Conservation (phyloP, 2,329 filamentous ascomycete species). For the Aspergillus calidoustus region DNA sequence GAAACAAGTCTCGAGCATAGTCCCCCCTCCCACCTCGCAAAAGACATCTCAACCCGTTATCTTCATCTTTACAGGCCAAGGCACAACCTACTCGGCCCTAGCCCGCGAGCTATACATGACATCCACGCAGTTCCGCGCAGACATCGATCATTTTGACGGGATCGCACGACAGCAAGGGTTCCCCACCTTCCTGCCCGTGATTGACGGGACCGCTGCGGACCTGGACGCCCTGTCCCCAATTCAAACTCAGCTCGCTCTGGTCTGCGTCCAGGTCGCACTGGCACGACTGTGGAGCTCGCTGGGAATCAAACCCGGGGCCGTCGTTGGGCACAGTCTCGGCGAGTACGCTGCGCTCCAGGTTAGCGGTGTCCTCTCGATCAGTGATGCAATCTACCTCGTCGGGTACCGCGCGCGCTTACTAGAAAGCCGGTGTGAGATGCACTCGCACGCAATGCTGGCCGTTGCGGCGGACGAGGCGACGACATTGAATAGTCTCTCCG, state of each 20-base stretch:
- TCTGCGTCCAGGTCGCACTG: conserved; percentile 47
- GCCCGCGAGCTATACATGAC: conserved; percentile 38
- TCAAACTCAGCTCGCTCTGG: conserved; percentile 32
- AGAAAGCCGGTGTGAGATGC: conserved; percentile 17
- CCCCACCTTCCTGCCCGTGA: conserved; percentile 36
- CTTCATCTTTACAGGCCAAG: conserved; percentile 43
- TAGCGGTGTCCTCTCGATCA: conserved; percentile 30
- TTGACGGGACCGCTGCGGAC: conserved; percentile 34
- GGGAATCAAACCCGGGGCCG: conserved; percentile 43
- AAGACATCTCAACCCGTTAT: conserved; percentile 39
- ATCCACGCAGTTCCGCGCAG: conserved; percentile 20
- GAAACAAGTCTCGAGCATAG: no score
- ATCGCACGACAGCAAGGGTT: conserved; percentile 38
- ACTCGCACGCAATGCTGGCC: conserved; percentile 45
- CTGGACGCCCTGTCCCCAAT: conserved; percentile 32
- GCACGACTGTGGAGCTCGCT: conserved; percentile 41
- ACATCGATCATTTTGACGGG: not conserved
- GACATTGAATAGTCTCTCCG: no score
- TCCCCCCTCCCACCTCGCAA: no score
- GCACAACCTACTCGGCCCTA: conserved; percentile 38
- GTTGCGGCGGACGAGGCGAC: conserved; percentile 34
- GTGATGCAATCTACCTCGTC: conserved; percentile 34
- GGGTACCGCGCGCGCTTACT: conserved; percentile 32
- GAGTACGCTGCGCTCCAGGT: conserved; percentile 36
- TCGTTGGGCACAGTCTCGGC: conserved; percentile 46